Evolutionary conservation across 1,139 yeast species (phyloP).

Genomic region (Scheffersomyces cryptocercus): DNA sequence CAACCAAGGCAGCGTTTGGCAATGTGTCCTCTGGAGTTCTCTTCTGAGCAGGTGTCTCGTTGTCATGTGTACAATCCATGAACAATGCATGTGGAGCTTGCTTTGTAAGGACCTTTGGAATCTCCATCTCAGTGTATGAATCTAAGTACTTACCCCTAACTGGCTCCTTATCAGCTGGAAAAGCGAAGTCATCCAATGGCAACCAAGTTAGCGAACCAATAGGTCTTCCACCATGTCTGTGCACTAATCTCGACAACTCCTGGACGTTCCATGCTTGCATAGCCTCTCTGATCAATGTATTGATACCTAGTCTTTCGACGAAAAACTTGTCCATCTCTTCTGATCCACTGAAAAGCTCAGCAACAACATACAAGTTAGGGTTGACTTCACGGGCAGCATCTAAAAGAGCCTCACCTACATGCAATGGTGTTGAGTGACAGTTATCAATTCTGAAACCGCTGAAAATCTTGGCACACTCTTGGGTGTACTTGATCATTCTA

Average conservation of each 20-base stretch:
- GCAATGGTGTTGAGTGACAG: constrained; percentile 94
- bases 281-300: constrained; percentile 89
- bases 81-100: constrained; percentile 88
- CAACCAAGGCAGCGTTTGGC: constrained; percentile 92
- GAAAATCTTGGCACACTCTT: constrained; percentile 72
- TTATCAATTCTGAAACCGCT: constrained; percentile 93
- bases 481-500: constrained; percentile 78
- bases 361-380: constrained; percentile 88
- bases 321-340: constrained; percentile 87
- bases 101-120: constrained; percentile 63
- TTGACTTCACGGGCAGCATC: constrained; percentile 86
- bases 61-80: constrained; percentile 98
- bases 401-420: constrained; percentile 85
- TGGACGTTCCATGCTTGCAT: constrained; percentile 94
- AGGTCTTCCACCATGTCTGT: constrained; percentile 92
- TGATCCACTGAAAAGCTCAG: constrained; percentile 91
- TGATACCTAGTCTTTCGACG: constrained; percentile 87
- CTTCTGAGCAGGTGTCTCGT: constrained; percentile 84
- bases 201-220: constrained; percentile 85
- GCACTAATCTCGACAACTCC: constrained; percentile 84
- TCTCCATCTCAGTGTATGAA: constrained; percentile 55
- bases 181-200: constrained; percentile 71
- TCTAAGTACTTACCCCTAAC: constrained; percentile 28
- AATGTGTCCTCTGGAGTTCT: constrained; percentile 92
- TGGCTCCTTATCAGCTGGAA: constrained; percentile 55